These are phyloP conservation scores for Yamagishiella unicocca DNA, from an alignment of 139 green algal species.

Conservation along the genomic window DNA sequence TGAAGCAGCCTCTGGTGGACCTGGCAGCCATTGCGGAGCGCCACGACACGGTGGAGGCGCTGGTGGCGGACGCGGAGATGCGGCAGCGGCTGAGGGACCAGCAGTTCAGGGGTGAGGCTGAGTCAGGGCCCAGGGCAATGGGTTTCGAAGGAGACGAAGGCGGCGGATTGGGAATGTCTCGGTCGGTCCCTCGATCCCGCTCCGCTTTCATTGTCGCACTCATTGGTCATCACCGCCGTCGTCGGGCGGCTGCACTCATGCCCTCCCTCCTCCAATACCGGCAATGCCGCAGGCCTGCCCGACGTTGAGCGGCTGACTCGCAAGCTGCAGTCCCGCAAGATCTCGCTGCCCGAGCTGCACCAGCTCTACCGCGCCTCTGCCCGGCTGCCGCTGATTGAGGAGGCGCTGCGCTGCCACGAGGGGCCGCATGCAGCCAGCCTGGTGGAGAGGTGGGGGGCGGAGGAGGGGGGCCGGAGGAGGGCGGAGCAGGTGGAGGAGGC, in stretches of 20 bases:
- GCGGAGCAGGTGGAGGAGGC: neutral
- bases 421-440: conserved; percentile 71
- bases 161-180: too few relatives aligned
- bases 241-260: too few relatives aligned
- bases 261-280: too few relatives aligned
- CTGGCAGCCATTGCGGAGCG: conserved; percentile 75
- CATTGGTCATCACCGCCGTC: too few relatives aligned
- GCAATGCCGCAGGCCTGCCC: conserved; percentile 87
- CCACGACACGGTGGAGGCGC: conserved; percentile 89
- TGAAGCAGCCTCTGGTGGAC: conserved; percentile 95
- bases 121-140: too few relatives aligned
- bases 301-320: conserved; percentile 92
- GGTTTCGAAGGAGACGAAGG: too few relatives aligned
- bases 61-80: conserved; percentile 80
- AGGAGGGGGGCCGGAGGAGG: too few relatives aligned
- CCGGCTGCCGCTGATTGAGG: conserved; percentile 82
- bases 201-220: too few relatives aligned
- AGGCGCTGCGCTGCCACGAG: conserved; percentile 73
- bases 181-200: too few relatives aligned
- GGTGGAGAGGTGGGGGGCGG: conserved; percentile 46
- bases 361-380: conserved; percentile 91
- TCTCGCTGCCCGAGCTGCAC: conserved; percentile 69
- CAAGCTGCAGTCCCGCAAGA: conserved; percentile 84
- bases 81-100: conserved; percentile 78
- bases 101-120: conserved; percentile 55